Base-by-base conservation (phyloP, 352 stramenopile species). In the Pythium biforme region DNA sequence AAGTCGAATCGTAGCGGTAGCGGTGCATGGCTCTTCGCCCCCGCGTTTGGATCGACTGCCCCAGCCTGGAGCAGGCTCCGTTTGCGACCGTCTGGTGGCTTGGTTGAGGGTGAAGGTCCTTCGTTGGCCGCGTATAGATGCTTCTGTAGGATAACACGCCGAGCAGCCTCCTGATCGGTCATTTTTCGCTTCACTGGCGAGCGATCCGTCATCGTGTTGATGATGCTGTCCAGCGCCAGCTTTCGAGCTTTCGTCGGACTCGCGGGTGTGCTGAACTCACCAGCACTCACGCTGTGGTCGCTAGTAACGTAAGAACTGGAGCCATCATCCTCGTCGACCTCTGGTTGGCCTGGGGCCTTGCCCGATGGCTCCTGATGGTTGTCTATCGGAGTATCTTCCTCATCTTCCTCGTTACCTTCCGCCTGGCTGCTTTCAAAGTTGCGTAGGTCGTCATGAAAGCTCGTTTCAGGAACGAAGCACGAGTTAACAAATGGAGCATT, bases 1-100 rank as follows among this genome's bases (percentile, higher is more conserved):
- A 89, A 62, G 56, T 92, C 79, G 14, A 75, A 59, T 37, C 81
- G 80, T 14, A 89, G 47, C 11, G 77, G 80, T 17, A 89, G 37
- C 19, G 77, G 77, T 9, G 70, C 75, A 9, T 77, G 67, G 43
- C 70, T 83, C 23, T 68, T 46, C 47, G 59, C 31, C 60, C 23
- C 14, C 0, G 22, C 29, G 6, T 45, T 34, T 31, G 22, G 20
- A 23, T 49, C 20, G 8, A 4, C 14, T 23, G 25, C 15, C 19
- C 5, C 5, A 26, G 17, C 23, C 0, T 10, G 11, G 25, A 25
- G 53, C 1, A 40, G 22, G 15, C 37, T 59, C 31, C 3, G 19
- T 17, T 53, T 60, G 0, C 54, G 39, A 31, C 17, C 31, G 3
- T 19, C 19, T 6, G 22, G 12, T 19, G 26, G 15, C 17, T 31